These are phyloP conservation scores for Starmerella floricola DNA, from an alignment of 805 yeast genomes.

Conservation along the genomic window DNA sequence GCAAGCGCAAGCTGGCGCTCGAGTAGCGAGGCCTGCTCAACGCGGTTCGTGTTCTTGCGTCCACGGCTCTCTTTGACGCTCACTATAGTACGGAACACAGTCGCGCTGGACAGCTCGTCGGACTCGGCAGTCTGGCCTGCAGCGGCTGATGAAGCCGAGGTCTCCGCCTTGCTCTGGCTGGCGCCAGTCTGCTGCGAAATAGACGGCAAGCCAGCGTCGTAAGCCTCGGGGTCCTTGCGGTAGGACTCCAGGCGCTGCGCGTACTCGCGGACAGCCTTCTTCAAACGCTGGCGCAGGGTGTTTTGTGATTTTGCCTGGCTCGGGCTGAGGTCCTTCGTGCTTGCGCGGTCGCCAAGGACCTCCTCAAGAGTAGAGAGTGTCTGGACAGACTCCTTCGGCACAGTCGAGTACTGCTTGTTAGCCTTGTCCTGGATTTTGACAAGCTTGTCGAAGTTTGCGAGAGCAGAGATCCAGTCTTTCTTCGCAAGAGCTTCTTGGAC, in stretches of 20 bases:
- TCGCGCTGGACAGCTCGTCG: slow-evolving; percentile 32
- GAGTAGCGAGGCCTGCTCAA: slow-evolving; percentile 60
- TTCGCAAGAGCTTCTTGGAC: slow-evolving; percentile 52
- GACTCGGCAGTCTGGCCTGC: slow-evolving; percentile 25
- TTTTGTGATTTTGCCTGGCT: slow-evolving; percentile 76
- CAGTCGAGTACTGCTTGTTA: slow-evolving; percentile 60
- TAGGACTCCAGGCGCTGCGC: slow-evolving; percentile 46
- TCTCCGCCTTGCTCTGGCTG: slow-evolving; percentile 29
- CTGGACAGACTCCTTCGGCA: slow-evolving; percentile 61
- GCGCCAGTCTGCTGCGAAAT: slow-evolving; percentile 27
- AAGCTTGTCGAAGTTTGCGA: slow-evolving; percentile 64
- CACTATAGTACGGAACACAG: slow-evolving; percentile 61
- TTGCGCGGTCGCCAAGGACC: slow-evolving; percentile 37
- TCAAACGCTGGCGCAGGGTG: slow-evolving; percentile 76
- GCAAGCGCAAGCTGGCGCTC: slow-evolving; percentile 45
- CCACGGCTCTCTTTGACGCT: slow-evolving; percentile 82
- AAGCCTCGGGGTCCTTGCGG: slow-evolving; percentile 61
- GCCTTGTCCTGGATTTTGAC: slow-evolving; percentile 54
- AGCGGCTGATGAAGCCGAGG: slow-evolving; percentile 15
- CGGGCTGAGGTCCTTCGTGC: slow-evolving; percentile 65
- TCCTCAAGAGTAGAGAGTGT: slow-evolving; percentile 63
- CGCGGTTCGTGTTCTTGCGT: slow-evolving; percentile 79
- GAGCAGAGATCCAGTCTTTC: slow-evolving; percentile 67
- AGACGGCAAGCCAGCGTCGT: slow-evolving; percentile 32
- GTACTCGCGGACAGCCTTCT: slow-evolving; percentile 62